Evolutionary conservation across 345 rosid genomes (phyloP).

Genomic region (Gossypium sturtianum): DNA sequence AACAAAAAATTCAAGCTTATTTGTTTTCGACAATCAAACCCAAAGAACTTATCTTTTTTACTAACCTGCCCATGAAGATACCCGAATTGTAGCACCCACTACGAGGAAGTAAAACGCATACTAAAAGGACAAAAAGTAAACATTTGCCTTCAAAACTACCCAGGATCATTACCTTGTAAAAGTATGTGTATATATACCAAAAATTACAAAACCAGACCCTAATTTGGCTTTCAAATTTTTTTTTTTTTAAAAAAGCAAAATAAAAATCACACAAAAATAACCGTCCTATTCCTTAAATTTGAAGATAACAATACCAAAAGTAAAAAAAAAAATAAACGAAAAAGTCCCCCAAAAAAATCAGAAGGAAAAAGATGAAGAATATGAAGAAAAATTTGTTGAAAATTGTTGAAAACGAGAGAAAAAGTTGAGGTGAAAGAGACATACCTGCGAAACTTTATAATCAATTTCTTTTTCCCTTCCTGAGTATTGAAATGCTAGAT

Average conservation of each 20-base stretch:
- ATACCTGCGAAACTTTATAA: not conserved
- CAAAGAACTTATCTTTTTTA: too few relatives aligned
- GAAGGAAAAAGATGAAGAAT: not conserved
- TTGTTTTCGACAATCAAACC: too few relatives aligned
- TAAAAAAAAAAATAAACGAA: not conserved
- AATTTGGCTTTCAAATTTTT: not conserved
- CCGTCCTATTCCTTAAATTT: not conserved
- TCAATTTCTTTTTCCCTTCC: not conserved
- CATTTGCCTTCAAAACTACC: not conserved
- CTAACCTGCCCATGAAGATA: too few relatives aligned
- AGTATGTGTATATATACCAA: not conserved
- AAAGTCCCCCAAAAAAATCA: not conserved
- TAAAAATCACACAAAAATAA: too few relatives aligned
- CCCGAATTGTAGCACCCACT: too few relatives aligned
- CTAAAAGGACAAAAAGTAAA: too few relatives aligned
- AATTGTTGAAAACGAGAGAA: not conserved
- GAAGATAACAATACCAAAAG: not conserved
- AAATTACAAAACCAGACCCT: not conserved
- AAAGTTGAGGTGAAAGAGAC: not conserved
- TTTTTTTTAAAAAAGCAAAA: not conserved
- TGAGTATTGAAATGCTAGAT: not conserved
- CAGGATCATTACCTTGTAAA: not conserved
- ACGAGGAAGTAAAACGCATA: too few relatives aligned
- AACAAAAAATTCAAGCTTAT: too few relatives aligned
- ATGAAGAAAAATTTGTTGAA: not conserved